Evolutionary conservation across 768 basidiomycete species (phyloP).

Genomic region (Pholiota molesta): DNA sequence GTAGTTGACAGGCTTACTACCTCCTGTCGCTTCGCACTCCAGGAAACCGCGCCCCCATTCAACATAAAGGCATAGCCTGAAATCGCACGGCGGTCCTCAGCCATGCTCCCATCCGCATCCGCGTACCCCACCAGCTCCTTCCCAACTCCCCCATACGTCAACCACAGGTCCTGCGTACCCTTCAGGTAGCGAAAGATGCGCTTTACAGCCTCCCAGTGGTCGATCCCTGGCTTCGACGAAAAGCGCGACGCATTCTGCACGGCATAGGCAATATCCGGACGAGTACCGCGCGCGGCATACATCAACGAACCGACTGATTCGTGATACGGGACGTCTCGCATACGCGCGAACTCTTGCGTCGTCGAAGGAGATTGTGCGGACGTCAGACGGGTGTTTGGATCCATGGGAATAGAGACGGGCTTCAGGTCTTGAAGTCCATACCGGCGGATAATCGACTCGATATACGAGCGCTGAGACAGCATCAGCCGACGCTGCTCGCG

Average conservation of each 20-base stretch:
- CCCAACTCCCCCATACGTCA: conserved; percentile 14
- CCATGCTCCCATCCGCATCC: conserved; percentile 10
- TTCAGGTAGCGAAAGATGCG: conserved; percentile 10
- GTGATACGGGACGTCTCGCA: conserved; percentile 27
- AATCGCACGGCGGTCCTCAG: conserved; percentile 7
- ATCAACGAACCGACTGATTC: conserved; percentile 31
- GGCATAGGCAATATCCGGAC: conserved; percentile 12
- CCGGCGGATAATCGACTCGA: conserved; percentile 28
- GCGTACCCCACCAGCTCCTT: neutral
- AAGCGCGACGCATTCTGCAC: neutral
- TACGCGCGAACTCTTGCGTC: conserved; percentile 15
- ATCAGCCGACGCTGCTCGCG: conserved; percentile 11
- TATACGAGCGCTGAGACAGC: conserved; percentile 10
- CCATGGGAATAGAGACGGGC: conserved; percentile 22
- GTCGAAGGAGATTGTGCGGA: conserved; percentile 19
- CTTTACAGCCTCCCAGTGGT: conserved; percentile 14
- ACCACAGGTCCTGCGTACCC: conserved; percentile 6
- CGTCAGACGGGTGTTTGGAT: conserved; percentile 18
- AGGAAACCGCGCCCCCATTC: conserved; percentile 28
- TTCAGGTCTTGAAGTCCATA: conserved; percentile 28
- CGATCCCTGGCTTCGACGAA: neutral
- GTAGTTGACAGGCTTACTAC: conserved; percentile 25
- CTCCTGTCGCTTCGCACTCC: conserved; percentile 34
- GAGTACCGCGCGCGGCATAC: conserved; percentile 4
- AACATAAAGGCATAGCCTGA: conserved; percentile 23